Evolutionary conservation across 75 land plant species (phyloP), one percentile per base, ranked within the genome.

Genomic region (Sequoia sempervirens): DNA sequence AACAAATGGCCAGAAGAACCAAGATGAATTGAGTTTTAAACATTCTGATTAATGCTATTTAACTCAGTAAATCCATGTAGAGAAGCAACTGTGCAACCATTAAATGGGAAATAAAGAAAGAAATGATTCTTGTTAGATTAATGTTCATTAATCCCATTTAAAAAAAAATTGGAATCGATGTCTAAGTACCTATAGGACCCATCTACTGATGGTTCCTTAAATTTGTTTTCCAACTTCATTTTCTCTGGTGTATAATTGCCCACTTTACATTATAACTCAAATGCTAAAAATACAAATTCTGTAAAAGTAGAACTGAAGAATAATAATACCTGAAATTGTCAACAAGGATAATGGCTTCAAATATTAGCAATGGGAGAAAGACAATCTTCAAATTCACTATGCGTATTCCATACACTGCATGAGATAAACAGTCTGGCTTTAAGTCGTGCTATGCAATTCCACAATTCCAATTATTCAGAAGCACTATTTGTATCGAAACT

Each of bases 281-380:
- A 28, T 43, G n/a, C 26, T 23, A 40, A 8, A 23, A 76, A 75
- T 20, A 8, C 8, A 76, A 23, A 76, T 52, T 15, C 74, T 81
- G 20, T 38, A 32, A 54, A 17, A 76, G 41, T 36, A 26, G 53
- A 84, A 70, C 79, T 17, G 17, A 34, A 73, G 47, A 87, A 28
- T n/a, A 26, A 82, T 17, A 37, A 30, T 86, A 97, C 99, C 99
- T 95, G 86, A 97, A 90, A 81, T 97, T 97, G 84, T 97, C 99
- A 64, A 95, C 81, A 75, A 97, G 86, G 84, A 97, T 89, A 45
- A 89, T 85, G 23, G 81, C 84, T 87, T 97, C 93, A 64, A 95
- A 90, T 26, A 86, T 88, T 79, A 97, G 86, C 86, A 97, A 66
- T 4, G 99, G 99, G 26, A 95, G 84, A 83, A 97, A 95, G 15